Conservation (phyloP, 768 basidiomycete genomes). For the Cystobasidium ongulense region DNA sequence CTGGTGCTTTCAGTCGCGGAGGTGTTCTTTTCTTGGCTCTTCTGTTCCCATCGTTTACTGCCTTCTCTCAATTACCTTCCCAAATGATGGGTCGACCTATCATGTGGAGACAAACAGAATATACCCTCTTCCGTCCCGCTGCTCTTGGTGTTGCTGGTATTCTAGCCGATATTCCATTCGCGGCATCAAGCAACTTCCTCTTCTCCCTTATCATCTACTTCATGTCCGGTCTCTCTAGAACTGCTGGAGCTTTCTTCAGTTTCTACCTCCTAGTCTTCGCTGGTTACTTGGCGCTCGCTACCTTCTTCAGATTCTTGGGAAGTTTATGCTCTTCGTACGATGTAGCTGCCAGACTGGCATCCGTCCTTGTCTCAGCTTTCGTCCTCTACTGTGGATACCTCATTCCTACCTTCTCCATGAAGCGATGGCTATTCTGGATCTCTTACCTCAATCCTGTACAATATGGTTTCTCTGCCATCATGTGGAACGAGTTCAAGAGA, state of each 20-base stretch:
- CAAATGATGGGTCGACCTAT: slow-evolving; percentile 74
- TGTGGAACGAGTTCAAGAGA: slow-evolving; percentile 67
- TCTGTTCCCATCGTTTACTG: slow-evolving; percentile 54
- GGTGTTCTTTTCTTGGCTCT: slow-evolving; percentile 62
- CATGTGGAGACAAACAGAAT: slow-evolving; percentile 49
- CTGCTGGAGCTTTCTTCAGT: slow-evolving; percentile 54
- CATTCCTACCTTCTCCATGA: slow-evolving; percentile 62
- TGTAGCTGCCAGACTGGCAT: slow-evolving; percentile 54
- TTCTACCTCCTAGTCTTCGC: slow-evolving; percentile 50
- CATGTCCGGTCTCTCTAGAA: slow-evolving; percentile 46
- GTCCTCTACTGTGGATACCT: slow-evolving; percentile 51
- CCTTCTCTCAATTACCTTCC: slow-evolving; percentile 49
- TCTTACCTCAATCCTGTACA: slow-evolving; percentile 66
- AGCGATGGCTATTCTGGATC: slow-evolving; percentile 64
- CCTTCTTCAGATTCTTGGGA: slow-evolving; percentile 65
- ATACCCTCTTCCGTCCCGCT: slow-evolving; percentile 48
- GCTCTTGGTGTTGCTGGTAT: slow-evolving; percentile 46
- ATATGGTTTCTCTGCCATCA: slow-evolving; percentile 66
- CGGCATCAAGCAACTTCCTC: slow-evolving; percentile 30
- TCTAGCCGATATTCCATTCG: slow-evolving; percentile 48
- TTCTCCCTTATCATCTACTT: slow-evolving; percentile 49
- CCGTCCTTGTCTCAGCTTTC: slow-evolving; percentile 70
- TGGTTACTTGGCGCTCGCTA: slow-evolving; percentile 66
- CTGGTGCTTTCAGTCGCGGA: slow-evolving; percentile 79
- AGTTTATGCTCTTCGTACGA: slow-evolving; percentile 56